Evolutionary conservation across 225 moss, liverwort and hornwort species (phyloP), one percentile per base, ranked within the genome.

Genomic region (Bryum argenteum): DNA sequence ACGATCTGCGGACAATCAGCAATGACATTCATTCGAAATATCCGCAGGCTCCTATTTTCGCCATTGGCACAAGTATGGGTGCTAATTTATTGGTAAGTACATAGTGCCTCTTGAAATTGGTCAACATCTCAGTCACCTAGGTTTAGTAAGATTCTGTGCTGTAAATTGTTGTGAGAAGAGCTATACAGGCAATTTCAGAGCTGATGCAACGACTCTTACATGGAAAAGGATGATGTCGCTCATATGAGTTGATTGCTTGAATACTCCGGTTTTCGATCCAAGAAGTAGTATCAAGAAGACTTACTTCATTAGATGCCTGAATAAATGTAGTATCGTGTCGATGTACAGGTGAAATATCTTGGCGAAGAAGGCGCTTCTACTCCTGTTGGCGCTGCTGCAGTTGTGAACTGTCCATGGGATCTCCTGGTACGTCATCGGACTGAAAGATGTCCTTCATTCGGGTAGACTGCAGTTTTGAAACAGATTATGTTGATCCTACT

Each of bases 361-460:
- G 90, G 90, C 24, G 90, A 90, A 67, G 90, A 90, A 71, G 87
- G 87, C 48, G 50, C 80, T 63, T 76, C 77, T 33, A 79, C 81
- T n/a, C 90, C 83, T 43, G 37, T 90, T 65, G 82, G 87, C 73
- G 85, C 77, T 71, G 90, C 84, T 59, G 75, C 87, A 57, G 77
- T 87, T 76, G 81, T 90, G 54, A 82, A 82, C 71, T 82, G 78
- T 75, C 90, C 87, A 72, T 90, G 87, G 90, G 90, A 90, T 81
- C 87, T 90, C 73, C 56, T 90, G 87, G 90, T 90, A 74, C 54
- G 78, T 48, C 17, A 5, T 11, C 24, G 26, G 61, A 54, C 53
- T 42, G 43, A 37, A 18, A 15, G 37, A 37, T 53, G 37, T 39
- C 28, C 44, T 66, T 11, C 18, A 66, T 66, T 9, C 53, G 53